phyloP scores from a whole-genome alignment of 768 basidiomycete genomes.

The Exidia glandulosa region DNA sequence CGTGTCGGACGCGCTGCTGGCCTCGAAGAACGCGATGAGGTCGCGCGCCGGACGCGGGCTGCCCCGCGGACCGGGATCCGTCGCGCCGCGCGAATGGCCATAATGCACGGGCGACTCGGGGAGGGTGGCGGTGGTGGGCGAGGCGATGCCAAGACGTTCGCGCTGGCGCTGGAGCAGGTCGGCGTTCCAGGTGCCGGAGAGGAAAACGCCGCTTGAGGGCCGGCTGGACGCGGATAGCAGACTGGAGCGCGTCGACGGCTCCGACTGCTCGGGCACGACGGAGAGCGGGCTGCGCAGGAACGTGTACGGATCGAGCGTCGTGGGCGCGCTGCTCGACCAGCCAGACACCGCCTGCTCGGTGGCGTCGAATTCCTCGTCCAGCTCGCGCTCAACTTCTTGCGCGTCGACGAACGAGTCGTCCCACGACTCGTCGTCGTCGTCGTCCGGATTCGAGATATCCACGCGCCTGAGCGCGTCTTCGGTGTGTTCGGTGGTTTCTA shows the following conservation, averaged over 20 bases:
- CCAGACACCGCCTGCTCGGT: constrained; percentile 54
- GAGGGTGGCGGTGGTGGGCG: constrained; percentile 16
- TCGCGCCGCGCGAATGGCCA: constrained; percentile 43
- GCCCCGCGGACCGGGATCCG: constrained; percentile 44
- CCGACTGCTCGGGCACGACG: constrained; percentile 24
- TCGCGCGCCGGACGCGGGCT: constrained; percentile 49
- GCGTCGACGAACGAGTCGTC: constrained; percentile 28
- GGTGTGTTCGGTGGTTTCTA: neutral
- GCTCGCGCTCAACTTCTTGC: constrained; percentile 48
- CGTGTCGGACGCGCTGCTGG: constrained; percentile 39
- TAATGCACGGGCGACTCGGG: constrained; percentile 26
- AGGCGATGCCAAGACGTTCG: neutral
- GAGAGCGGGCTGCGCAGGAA: constrained; percentile 22
- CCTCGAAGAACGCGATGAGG: constrained; percentile 66
- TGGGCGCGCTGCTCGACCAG: constrained; percentile 45
- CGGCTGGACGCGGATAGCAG: constrained; percentile 17
- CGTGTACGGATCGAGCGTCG: constrained; percentile 6
- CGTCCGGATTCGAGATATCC: constrained; percentile 38
- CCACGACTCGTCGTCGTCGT: constrained; percentile 31
- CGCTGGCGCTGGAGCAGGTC: neutral
- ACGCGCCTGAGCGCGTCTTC: neutral
- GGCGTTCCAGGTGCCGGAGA: neutral
- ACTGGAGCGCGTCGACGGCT: constrained; percentile 18
- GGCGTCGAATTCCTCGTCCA: constrained; percentile 58
- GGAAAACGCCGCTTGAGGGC: constrained; percentile 27